Conservation (phyloP, 164 flowering plant genomes). For the Amborella trichopoda region DNA sequence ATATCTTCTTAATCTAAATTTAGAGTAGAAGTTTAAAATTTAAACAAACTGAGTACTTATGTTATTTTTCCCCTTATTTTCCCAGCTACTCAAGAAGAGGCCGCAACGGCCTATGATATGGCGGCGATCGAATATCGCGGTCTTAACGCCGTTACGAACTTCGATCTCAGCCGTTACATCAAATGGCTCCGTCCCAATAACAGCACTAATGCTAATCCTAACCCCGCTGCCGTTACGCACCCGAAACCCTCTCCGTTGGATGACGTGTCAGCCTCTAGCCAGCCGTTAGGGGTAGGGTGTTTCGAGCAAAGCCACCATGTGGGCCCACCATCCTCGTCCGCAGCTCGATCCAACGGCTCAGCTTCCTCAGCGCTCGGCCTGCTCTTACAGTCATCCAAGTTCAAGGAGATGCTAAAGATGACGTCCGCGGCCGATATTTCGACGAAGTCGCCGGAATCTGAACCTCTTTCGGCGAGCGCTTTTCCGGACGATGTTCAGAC, state of each 20-base stretch:
- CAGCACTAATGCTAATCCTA: neutral
- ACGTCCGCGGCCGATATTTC: slow-evolving; percentile 25
- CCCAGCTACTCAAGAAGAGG: slow-evolving; percentile 63
- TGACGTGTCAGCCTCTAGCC: neutral
- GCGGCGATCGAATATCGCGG: slow-evolving; percentile 52
- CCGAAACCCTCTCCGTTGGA: neutral
- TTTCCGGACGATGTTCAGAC: slow-evolving; percentile 70
- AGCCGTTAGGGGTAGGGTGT: neutral
- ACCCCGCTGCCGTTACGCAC: neutral
- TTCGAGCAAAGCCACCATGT: neutral
- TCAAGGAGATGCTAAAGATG: slow-evolving; percentile 61
- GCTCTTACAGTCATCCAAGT: slow-evolving; percentile 48
- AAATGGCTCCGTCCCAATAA: slow-evolving; percentile 43
- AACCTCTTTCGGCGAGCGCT: slow-evolving; percentile 22
- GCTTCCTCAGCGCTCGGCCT: slow-evolving; percentile 44
- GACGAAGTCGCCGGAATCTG: slow-evolving; percentile 22
- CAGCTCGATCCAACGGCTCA: slow-evolving; percentile 5
- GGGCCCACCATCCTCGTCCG: slow-evolving; percentile 2
- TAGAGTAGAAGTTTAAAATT: too few species aligned
- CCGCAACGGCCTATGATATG: slow-evolving; percentile 48
- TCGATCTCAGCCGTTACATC: slow-evolving; percentile 67
- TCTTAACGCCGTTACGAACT: slow-evolving; percentile 43
- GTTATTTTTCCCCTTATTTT: neutral
- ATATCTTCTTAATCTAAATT: neutral
- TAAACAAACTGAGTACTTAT: neutral